Percentiles rank a stretch among this genome's conserved stretches.
phyloP scores from a whole-genome alignment of 805 yeast genomes.

The Cyberlindnera euphorbiiphila region DNA sequence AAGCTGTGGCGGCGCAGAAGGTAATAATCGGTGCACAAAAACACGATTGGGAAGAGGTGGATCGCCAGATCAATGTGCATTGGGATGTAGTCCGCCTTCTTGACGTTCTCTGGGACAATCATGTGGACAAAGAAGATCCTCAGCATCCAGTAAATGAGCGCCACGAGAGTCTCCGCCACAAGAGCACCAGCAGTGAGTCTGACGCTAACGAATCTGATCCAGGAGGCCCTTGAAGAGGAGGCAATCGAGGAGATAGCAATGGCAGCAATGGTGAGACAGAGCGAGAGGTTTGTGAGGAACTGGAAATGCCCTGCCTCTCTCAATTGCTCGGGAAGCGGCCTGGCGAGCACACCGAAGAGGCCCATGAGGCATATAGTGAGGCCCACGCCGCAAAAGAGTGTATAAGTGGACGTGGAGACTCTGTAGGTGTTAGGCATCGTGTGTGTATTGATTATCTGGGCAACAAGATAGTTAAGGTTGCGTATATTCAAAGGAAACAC shows the following conservation, averaged over 20 bases:
- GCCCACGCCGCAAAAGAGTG: slow-evolving; percentile 3
- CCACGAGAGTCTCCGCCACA: slow-evolving; percentile 57
- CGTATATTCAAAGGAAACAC: too few species aligned
- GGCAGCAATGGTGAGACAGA: slow-evolving; percentile 41
- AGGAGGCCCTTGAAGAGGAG: slow-evolving; percentile 7
- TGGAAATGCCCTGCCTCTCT: slow-evolving; percentile 64
- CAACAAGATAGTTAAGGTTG: too few species aligned
- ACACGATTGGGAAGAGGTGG: slow-evolving; percentile 55
- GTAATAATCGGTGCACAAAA: slow-evolving; percentile 53
- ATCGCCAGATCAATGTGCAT: slow-evolving; percentile 50
- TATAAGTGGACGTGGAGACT: neutral
- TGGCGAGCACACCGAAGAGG: neutral
- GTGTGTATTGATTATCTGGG: too few species aligned
- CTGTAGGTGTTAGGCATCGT: neutral
- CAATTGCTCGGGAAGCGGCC: slow-evolving; percentile 45
- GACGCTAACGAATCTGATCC: slow-evolving; percentile 9
- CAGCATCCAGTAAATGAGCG: slow-evolving; percentile 67
- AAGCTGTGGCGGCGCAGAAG: slow-evolving; percentile 46
- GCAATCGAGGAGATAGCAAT: slow-evolving; percentile 36
- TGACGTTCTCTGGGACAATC: slow-evolving; percentile 36
- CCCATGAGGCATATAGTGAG: slow-evolving; percentile 5
- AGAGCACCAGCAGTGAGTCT: slow-evolving; percentile 45
- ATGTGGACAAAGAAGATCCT: slow-evolving; percentile 46
- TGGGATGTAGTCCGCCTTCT: slow-evolving; percentile 37
- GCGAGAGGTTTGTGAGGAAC: slow-evolving; percentile 66